phyloP scores from a whole-genome alignment of 1,139 yeast genomes.

The Hemisphaericaspora subhashii region DNA sequence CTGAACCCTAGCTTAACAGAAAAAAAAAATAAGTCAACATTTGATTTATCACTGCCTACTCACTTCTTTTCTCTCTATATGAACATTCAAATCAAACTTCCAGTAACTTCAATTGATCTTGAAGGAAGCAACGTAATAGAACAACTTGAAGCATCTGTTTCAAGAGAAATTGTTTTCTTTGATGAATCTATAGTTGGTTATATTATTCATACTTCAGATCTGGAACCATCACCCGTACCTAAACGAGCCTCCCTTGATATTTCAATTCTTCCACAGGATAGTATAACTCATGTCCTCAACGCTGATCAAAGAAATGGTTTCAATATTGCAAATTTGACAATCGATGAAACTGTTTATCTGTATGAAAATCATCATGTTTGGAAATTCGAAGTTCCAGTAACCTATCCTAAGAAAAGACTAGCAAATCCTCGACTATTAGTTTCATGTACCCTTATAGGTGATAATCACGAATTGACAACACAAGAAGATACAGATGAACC shows the following conservation, averaged over 20 bases:
- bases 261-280: constrained; percentile 30
- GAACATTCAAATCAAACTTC: constrained; percentile 14
- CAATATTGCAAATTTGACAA: constrained; percentile 17
- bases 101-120: constrained; percentile 5
- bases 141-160: constrained; percentile 2
- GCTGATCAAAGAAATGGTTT: constrained; percentile 11
- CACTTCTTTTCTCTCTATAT: no score
- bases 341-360: constrained; percentile 13
- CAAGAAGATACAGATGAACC: not conserved
- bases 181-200: constrained; percentile 42
- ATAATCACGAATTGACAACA: not conserved
- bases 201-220: constrained; percentile 21
- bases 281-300: no score
- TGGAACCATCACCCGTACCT: constrained; percentile 9
- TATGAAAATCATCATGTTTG: constrained; percentile 23
- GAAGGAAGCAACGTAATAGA: not conserved
- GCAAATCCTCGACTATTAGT: constrained; percentile 31
- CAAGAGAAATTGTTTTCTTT: constrained; percentile 26
- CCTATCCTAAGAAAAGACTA: constrained; percentile 38
- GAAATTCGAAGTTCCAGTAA: constrained; percentile 35
- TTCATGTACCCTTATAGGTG: constrained; percentile 22
- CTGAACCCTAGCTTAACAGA: no score
- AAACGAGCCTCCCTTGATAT: constrained; percentile 25
- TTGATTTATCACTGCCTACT: no score
- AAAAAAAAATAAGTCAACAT: not conserved